Evolutionary conservation across 768 basidiomycete genomes (phyloP).

Genomic region (Gyrodon lividus): DNA sequence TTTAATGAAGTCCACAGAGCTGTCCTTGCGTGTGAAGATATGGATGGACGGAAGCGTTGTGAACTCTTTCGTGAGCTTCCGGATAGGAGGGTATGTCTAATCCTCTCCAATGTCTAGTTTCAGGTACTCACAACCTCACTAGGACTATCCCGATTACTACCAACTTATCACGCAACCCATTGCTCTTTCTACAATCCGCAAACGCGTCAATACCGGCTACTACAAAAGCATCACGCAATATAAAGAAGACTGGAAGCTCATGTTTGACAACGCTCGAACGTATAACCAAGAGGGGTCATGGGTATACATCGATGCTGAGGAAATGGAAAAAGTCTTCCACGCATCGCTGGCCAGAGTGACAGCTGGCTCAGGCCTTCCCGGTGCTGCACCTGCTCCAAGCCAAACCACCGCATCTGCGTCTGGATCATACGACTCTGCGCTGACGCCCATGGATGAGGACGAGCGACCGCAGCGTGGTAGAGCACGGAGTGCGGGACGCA

Average conservation of each 20-base stretch:
- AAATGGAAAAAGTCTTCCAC: slow-evolving; percentile 89
- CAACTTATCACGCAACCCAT: slow-evolving; percentile 86
- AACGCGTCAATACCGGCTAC: slow-evolving; percentile 59
- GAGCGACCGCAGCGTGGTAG: slow-evolving; percentile 58
- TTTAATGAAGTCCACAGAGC: slow-evolving; percentile 76
- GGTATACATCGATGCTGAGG: slow-evolving; percentile 92
- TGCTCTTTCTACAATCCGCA: slow-evolving; percentile 81
- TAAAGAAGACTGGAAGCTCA: slow-evolving; percentile 79
- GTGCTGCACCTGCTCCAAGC: slow-evolving; percentile 48
- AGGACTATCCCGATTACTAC: slow-evolving; percentile 95
- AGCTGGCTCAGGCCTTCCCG: slow-evolving; percentile 70
- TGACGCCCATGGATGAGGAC: slow-evolving; percentile 83
- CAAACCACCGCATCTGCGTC: slow-evolving; percentile 36
- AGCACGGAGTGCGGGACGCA: slow-evolving; percentile 60
- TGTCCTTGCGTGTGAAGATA: slow-evolving; percentile 69
- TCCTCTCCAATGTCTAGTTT: not conserved
- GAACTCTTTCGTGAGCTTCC: slow-evolving; percentile 89
- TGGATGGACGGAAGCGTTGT: slow-evolving; percentile 74
- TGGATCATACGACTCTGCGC: slow-evolving; percentile 58
- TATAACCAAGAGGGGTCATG: slow-evolving; percentile 95
- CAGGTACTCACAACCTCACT: slow-evolving; percentile 13
- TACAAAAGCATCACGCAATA: slow-evolving; percentile 77
- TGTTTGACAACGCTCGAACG: slow-evolving; percentile 91
- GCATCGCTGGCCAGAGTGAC: slow-evolving; percentile 64
- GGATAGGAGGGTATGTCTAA: slow-evolving; percentile 57